Evolutionary conservation across 116 monocot species (phyloP).

Genomic region (Papilionanthe hybrid): DNA sequence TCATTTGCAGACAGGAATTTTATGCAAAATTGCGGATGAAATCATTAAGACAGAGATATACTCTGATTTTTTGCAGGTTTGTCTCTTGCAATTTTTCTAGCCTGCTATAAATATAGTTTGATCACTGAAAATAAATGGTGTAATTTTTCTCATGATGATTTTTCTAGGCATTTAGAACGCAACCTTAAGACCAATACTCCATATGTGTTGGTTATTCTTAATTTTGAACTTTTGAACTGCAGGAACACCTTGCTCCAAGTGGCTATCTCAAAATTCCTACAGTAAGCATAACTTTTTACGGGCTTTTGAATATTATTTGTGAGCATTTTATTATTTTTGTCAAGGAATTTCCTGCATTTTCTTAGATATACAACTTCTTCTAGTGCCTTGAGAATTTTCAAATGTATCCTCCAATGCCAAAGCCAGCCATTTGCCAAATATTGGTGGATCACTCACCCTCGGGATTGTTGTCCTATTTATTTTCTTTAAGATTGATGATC

Average conservation of each 20-base stretch:
- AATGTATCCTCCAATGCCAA: too few species aligned
- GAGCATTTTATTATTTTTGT: neutral
- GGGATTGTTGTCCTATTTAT: too few species aligned
- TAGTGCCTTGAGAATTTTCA: too few species aligned
- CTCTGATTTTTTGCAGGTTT: slow-evolving; percentile 76
- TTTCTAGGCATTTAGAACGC: neutral
- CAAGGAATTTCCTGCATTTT: neutral
- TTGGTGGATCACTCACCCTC: too few species aligned
- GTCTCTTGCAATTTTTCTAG: slow-evolving; percentile 7
- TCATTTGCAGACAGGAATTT: slow-evolving; percentile 48
- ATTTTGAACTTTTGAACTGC: slow-evolving; percentile 23
- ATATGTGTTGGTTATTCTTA: slow-evolving; percentile 3
- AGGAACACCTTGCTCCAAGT: slow-evolving; percentile 89
- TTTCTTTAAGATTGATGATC: too few species aligned
- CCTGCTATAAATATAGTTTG: neutral
- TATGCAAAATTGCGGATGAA: slow-evolving; percentile 64
- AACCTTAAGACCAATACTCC: neutral
- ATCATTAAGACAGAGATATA: slow-evolving; percentile 79
- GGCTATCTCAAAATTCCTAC: slow-evolving; percentile 96
- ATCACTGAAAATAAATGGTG: neutral
- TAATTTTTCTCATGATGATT: neutral
- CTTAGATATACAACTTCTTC: too few species aligned
- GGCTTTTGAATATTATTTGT: neutral
- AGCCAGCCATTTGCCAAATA: too few species aligned
- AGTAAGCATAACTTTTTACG: slow-evolving; percentile 32